Evolutionary conservation across 2,329 filamentous ascomycete species (phyloP), one percentile per base, ranked within the genome.

Genomic region (Penicillium expansum): DNA sequence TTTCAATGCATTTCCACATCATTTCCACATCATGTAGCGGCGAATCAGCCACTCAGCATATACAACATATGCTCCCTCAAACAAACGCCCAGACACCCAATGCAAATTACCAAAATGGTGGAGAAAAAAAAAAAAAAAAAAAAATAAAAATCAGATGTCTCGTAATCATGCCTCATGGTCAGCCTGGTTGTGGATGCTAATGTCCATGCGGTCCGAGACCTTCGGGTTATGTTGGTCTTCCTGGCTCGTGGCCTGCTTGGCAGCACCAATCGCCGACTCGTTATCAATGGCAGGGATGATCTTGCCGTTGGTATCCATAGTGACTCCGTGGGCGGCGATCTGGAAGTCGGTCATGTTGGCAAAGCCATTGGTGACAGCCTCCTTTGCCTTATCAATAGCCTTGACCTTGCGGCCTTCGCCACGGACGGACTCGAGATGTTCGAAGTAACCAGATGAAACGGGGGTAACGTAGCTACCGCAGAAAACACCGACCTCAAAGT

Each of bases 401-500:
- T 89, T 89, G 61, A 84, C 71, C 74, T 89, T 89, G 61, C 82
- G 80, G 60, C 84, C 87, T 72, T 90, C 86, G 45, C 88, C 89
- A 52, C 90, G 82, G 18, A 92, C 76, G 57, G 82, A 79, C 74
- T 90, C 87, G 5, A 95, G 80, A 67, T 91, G 90, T 63, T 90
- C 85, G 65, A 97, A 94, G 76, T 97, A 97, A 37, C 83, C 86
- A 7, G 86, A 82, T 1, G 88, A 84, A 1, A 97, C 89, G 0
- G 86, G 85, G 0, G 93, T 97, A 59, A 90, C 82, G 74, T 97
- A 97, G 62, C 86, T 85, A 44, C 93, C 93, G 69, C 87, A 91
- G 78, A 97, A 97, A 9, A 97, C 92, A 52, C 93, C 92, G 2
- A 95, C 86, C 71, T 97, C 93, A 64, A 97, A 97, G 54, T 87